These are phyloP conservation scores for Orbilia quercus DNA, from an alignment of 2,329 filamentous ascomycete genomes.

Conservation along the genomic window DNA sequence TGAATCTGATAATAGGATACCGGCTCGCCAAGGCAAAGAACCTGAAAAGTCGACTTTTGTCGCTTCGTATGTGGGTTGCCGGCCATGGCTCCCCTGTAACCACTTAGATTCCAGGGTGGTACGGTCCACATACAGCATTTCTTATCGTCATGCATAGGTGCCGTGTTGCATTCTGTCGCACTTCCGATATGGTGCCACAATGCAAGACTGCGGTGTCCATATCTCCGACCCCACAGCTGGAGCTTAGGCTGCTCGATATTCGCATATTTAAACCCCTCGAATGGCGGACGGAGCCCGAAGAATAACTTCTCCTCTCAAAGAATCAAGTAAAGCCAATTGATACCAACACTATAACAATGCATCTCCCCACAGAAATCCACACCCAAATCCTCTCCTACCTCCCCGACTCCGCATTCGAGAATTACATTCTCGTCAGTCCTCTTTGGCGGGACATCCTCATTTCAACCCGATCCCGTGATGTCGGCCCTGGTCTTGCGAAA, in stretches of 20 bases:
- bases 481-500: neutral
- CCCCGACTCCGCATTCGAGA: neutral
- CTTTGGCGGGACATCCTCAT: neutral
- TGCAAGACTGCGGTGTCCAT: no score
- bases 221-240: neutral
- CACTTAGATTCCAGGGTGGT: no score
- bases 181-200: no score
- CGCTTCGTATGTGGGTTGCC: no score
- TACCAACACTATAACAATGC: neutral
- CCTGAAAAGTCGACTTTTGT: no score
- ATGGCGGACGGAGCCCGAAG: neutral
- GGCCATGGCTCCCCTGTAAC: no score
- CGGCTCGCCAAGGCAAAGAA: no score
- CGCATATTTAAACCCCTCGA: neutral
- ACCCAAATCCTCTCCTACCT: slow-evolving; percentile 27
- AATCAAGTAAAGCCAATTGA: neutral
- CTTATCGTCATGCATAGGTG: no score
- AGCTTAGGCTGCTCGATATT: neutral
- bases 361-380: slow-evolving; percentile 21
- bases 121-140: no score
- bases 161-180: no score
- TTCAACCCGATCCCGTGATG: neutral
- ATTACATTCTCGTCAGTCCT: neutral
- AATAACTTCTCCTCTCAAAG: no score
- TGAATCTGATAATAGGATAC: no score